These are phyloP conservation scores for Pythium chondricola DNA, from an alignment of 352 stramenopile genomes.

Conservation along the genomic window DNA sequence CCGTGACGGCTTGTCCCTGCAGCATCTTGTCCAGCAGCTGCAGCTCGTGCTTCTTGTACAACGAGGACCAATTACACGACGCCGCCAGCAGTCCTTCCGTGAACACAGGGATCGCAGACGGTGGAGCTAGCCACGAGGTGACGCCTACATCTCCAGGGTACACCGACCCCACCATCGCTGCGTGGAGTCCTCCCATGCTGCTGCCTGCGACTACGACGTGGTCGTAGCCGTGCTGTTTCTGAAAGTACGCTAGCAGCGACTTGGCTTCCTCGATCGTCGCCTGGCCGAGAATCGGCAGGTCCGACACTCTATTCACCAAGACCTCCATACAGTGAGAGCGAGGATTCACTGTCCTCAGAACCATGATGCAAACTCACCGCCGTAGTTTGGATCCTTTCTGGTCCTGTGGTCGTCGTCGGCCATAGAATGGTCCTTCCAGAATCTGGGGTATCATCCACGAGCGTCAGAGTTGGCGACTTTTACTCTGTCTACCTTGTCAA, in stretches of 20 bases:
- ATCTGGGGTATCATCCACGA: conserved; percentile 27
- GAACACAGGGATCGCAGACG: conserved; percentile 65
- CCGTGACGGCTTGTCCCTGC: conserved; percentile 14
- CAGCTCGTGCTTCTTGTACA: conserved; percentile 66
- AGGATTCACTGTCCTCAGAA: background rate
- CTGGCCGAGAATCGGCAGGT: conserved; percentile 67
- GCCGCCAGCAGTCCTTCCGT: conserved; percentile 63
- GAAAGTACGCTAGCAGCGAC: conserved; percentile 62
- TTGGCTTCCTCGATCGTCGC: conserved; percentile 83
- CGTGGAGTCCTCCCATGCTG: conserved; percentile 74
- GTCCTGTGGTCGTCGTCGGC: conserved; percentile 46
- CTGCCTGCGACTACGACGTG: conserved; percentile 63
- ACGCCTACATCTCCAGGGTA: conserved; percentile 61
- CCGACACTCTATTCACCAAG: conserved; percentile 44
- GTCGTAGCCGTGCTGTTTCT: conserved; percentile 38
- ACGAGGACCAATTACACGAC: conserved; percentile 71
- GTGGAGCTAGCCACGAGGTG: conserved; percentile 64
- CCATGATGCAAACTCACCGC: conserved; percentile 22
- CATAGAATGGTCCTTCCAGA: conserved; percentile 77
- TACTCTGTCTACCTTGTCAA: background rate
- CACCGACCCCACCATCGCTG: conserved; percentile 68
- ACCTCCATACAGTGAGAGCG: background rate
- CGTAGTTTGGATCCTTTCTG: conserved; percentile 75
- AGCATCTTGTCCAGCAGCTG: conserved; percentile 70
- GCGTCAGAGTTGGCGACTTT: background rate